phyloP scores from a whole-genome alignment of 495 filamentous ascomycete species.

The Daldinia loculata region DNA sequence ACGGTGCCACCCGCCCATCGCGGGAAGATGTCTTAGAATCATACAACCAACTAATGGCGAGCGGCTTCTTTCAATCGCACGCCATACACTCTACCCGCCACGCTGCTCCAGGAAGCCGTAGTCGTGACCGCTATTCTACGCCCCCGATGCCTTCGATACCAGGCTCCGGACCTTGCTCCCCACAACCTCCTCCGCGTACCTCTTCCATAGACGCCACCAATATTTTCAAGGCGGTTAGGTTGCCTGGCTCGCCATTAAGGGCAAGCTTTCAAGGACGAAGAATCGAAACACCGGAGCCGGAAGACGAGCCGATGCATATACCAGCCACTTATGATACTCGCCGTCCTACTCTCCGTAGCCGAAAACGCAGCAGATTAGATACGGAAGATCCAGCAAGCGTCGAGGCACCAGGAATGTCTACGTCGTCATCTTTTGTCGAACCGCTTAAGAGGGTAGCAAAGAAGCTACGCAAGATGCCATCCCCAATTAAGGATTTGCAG shows the following conservation, averaged over 20 bases:
- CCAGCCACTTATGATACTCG: slow-evolving; percentile 25
- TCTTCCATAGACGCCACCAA: slow-evolving; percentile 25
- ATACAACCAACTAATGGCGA: slow-evolving; percentile 55
- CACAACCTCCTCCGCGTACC: slow-evolving; percentile 26
- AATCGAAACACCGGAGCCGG: slow-evolving; percentile 5
- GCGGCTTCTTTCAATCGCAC: slow-evolving; percentile 59
- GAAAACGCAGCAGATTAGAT: slow-evolving; percentile 38
- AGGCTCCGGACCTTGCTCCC: slow-evolving; percentile 27
- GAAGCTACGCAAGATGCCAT: slow-evolving; percentile 42
- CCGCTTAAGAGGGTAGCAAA: slow-evolving; percentile 47
- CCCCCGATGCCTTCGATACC: slow-evolving; percentile 37
- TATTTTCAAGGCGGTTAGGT: not conserved
- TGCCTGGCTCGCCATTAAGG: slow-evolving; percentile 20
- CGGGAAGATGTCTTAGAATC: slow-evolving; percentile 57
- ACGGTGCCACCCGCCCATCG: slow-evolving; percentile 46
- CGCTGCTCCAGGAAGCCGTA: slow-evolving; percentile 28
- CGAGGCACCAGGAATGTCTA: slow-evolving; percentile 14
- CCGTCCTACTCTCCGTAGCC: slow-evolving; percentile 32
- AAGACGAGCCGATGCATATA: slow-evolving; percentile 10
- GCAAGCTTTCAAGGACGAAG: slow-evolving; percentile 4
- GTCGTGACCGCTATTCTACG: slow-evolving; percentile 20
- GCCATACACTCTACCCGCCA: slow-evolving; percentile 59
- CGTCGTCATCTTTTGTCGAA: slow-evolving; percentile 38
- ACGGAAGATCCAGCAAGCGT: slow-evolving; percentile 12
- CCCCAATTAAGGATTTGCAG: slow-evolving; percentile 27